A percentile compares a stretch with the other conserved stretches of the same genome.
phyloP scores from a whole-genome alignment of 768 basidiomycete species.

The Phanerodontia chrysosporium region DNA sequence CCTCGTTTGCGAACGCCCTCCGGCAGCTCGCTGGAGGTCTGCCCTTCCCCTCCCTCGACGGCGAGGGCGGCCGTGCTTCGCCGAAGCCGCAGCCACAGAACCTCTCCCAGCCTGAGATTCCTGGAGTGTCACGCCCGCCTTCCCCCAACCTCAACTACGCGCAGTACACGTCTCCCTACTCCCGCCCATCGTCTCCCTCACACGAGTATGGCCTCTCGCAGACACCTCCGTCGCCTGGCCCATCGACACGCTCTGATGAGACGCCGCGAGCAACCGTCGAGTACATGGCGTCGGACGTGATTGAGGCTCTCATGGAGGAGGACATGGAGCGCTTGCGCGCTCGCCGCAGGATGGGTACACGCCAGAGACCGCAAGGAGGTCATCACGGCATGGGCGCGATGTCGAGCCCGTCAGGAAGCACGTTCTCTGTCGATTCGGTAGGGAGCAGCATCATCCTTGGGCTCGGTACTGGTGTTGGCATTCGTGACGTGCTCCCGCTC shows the following conservation, averaged over 20 bases:
- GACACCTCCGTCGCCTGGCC: conserved; percentile 26
- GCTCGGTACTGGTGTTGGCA: conserved; percentile 73
- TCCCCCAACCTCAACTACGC: conserved; percentile 78
- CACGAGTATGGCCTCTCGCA: conserved; percentile 14
- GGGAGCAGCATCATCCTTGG: conserved; percentile 68
- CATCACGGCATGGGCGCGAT: conserved; percentile 38
- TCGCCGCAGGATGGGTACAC: conserved; percentile 42
- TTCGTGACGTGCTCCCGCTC: conserved; percentile 82
- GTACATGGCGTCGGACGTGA: conserved; percentile 72
- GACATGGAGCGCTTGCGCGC: conserved; percentile 89
- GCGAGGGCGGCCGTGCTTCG: conserved; percentile 48
- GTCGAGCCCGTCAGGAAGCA: conserved; percentile 70
- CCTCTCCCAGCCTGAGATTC: conserved; percentile 22
- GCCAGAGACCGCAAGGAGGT: conserved; percentile 30
- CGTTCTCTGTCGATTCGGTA: conserved; percentile 73
- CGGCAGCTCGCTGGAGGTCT: conserved; percentile 68
- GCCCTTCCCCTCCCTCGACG: conserved; percentile 50
- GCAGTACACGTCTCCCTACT: conserved; percentile 75
- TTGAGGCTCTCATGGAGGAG: conserved; percentile 88
- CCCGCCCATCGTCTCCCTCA: conserved; percentile 44
- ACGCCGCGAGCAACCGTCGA: conserved; percentile 36
- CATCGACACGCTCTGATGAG: conserved; percentile 20
- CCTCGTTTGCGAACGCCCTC: conserved; percentile 75
- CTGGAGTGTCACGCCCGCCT: conserved; percentile 58
- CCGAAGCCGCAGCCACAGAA: conserved; percentile 25